These are phyloP conservation scores for Nicotiana tomentosiformis DNA, from an alignment of 257 asterid genomes.

Conservation along the genomic window DNA sequence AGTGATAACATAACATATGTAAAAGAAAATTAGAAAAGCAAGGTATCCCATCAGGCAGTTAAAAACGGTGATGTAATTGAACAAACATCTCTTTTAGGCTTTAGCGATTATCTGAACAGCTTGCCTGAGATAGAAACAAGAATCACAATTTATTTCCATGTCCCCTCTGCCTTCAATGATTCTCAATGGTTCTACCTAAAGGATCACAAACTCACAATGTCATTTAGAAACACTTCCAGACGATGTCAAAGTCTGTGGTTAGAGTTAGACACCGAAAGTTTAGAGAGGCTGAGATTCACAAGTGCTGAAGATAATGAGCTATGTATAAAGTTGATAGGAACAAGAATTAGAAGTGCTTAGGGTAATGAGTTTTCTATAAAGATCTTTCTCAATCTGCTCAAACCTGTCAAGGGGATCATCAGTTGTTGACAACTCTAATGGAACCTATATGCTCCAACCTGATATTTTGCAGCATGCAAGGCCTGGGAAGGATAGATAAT, in stretches of 20 bases:
- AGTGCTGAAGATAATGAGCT: neutral
- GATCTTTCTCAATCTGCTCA: neutral
- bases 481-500: neutral
- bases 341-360: neutral
- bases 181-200: neutral
- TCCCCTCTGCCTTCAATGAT: neutral
- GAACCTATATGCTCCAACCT: neutral
- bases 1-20: neutral
- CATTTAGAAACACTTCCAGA: neutral
- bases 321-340: neutral
- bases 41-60: neutral
- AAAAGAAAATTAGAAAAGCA: no score
- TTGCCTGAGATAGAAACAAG: neutral
- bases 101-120: neutral
- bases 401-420: neutral
- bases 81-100: neutral
- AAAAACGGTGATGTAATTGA: neutral
- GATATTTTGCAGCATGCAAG: neutral
- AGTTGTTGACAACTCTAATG: neutral
- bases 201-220: neutral
- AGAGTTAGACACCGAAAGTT: neutral
- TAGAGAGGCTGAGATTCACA: neutral
- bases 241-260: neutral
- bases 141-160: neutral
- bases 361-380: neutral